Conservation (phyloP, 371 early-diverging fungal species). For the Haplosporangium sp. region DNA sequence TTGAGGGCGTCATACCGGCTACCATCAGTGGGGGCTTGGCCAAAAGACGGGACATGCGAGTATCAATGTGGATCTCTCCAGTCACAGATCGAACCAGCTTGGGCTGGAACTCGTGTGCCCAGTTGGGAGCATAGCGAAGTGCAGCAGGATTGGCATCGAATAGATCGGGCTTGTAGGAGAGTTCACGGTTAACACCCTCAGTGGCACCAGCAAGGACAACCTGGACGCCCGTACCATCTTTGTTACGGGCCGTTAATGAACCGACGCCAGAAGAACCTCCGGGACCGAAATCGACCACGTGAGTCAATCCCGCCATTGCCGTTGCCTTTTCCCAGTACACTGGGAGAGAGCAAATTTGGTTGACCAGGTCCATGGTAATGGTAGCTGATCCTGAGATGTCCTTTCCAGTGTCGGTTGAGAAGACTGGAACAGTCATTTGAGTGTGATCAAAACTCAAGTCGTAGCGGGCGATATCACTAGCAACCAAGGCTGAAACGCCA, state of each 20-base stretch:
- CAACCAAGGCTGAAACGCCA: slow-evolving; percentile 71
- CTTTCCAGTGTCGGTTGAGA: slow-evolving; percentile 81
- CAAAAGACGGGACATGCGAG: slow-evolving; percentile 88
- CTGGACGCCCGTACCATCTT: slow-evolving; percentile 95
- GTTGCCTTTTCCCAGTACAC: slow-evolving; percentile 94
- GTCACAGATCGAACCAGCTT: slow-evolving; percentile 71
- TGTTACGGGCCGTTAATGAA: slow-evolving; percentile 91
- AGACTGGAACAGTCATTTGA: slow-evolving; percentile 78
- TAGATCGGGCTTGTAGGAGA: slow-evolving; percentile 86
- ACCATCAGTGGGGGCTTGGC: slow-evolving; percentile 94
- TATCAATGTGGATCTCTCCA: slow-evolving; percentile 87
- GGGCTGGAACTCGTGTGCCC: slow-evolving; percentile 92
- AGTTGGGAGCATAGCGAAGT: slow-evolving; percentile 89
- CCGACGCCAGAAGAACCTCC: slow-evolving; percentile 91
- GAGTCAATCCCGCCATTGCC: slow-evolving; percentile 76
- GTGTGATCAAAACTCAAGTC: slow-evolving; percentile 66
- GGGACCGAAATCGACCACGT: slow-evolving; percentile 95
- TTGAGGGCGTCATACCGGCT: slow-evolving; percentile 92
- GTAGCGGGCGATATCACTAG: slow-evolving; percentile 71
- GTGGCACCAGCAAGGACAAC: slow-evolving; percentile 82
- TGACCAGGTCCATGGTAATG: slow-evolving; percentile 78
- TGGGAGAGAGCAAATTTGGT: slow-evolving; percentile 83
- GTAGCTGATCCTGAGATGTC: slow-evolving; percentile 68
- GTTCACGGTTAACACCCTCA: slow-evolving; percentile 73
- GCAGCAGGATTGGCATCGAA: slow-evolving; percentile 83